Conservation (phyloP, 495 filamentous ascomycete genomes). For the Tirmania nivea region DNA sequence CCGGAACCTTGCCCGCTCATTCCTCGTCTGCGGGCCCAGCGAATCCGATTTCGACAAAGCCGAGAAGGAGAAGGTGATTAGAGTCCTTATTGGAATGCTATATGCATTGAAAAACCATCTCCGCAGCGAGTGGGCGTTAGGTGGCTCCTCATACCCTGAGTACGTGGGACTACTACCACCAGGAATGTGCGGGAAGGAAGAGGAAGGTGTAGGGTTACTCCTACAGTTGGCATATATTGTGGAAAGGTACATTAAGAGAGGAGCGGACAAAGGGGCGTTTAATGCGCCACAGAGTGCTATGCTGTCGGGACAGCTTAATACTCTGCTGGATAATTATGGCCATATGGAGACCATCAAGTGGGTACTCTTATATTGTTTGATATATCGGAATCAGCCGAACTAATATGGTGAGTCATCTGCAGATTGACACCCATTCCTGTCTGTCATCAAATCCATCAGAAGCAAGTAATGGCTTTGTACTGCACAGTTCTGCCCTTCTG, state of each 20-base stretch:
- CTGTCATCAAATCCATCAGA: constrained; percentile 57
- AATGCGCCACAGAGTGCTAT: constrained; percentile 19
- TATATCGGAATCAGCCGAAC: not conserved
- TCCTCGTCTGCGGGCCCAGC: constrained; percentile 25
- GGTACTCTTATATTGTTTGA: not conserved
- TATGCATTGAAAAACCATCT: constrained; percentile 58
- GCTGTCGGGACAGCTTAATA: constrained; percentile 40
- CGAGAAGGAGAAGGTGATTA: constrained; percentile 30
- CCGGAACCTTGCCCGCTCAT: constrained; percentile 40
- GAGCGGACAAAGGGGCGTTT: constrained; percentile 10
- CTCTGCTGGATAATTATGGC: constrained; percentile 41
- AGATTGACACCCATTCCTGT: constrained; percentile 45
- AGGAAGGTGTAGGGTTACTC: constrained; percentile 40
- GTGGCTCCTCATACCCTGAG: constrained; percentile 27
- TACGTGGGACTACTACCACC: constrained; percentile 39
- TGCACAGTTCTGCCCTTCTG: constrained; percentile 53
- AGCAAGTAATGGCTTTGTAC: constrained; percentile 52
- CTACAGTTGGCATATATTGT: constrained; percentile 46
- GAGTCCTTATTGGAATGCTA: constrained; percentile 35
- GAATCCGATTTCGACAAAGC: constrained; percentile 35
- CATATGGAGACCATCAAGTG: constrained; percentile 48
- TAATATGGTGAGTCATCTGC: not conserved
- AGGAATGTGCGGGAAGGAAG: constrained; percentile 37
- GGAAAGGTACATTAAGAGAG: constrained; percentile 42
- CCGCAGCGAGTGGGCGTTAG: constrained; percentile 47